Evolutionary conservation across 495 filamentous ascomycete species (phyloP).

Genomic region (Penicillium psychrofluorescens): DNA sequence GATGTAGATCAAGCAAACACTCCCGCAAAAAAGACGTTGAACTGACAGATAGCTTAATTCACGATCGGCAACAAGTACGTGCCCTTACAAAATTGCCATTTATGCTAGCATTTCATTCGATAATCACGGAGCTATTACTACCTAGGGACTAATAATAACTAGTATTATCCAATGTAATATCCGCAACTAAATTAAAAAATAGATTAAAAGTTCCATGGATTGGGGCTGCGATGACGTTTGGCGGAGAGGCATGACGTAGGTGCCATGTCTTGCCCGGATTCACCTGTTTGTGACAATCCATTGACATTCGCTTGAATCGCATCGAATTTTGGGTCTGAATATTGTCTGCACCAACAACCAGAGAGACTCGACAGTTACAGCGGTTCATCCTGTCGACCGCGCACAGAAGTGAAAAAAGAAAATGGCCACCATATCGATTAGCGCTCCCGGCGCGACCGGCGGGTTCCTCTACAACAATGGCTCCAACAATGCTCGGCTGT

Average conservation of each 20-base stretch:
- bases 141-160: too few species aligned
- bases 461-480: constrained; percentile 36
- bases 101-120: too few species aligned
- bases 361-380: not conserved
- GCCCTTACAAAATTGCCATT: too few species aligned
- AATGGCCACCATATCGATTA: constrained; percentile 37
- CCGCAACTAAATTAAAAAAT: not conserved
- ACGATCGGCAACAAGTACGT: too few species aligned
- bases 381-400: too few species aligned
- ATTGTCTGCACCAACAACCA: not conserved
- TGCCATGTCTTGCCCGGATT: constrained; percentile 6
- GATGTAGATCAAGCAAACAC: too few species aligned
- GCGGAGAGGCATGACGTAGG: constrained; percentile 11
- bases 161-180: not conserved
- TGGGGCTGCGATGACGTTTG: constrained; percentile 14
- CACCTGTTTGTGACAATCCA: too few species aligned
- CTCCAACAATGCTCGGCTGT: constrained; percentile 47
- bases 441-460: constrained; percentile 22
- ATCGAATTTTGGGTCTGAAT: too few species aligned
- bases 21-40: too few species aligned
- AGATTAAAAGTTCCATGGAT: constrained; percentile 8
- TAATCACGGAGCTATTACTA: too few species aligned
- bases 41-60: too few species aligned
- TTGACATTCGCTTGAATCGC: too few species aligned
- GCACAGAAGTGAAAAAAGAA: not conserved